phyloP scores from a whole-genome alignment of 2,329 filamentous ascomycete species.

The Juglanconis oblonga region DNA sequence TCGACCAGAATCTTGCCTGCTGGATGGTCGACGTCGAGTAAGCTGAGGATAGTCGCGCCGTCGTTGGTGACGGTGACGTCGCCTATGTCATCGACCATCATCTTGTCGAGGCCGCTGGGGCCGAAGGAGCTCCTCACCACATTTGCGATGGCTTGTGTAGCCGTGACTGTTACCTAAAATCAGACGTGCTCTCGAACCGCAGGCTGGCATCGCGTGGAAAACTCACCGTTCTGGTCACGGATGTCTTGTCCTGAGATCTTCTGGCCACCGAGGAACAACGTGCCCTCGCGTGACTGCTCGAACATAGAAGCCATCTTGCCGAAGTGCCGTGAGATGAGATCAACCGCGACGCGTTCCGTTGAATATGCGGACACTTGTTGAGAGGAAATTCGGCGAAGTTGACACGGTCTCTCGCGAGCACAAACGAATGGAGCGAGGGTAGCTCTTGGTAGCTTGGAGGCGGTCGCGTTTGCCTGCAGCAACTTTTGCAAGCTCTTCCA shows the following conservation, averaged over 20 bases:
- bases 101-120: slow-evolving; percentile 95
- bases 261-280: slow-evolving; percentile 91
- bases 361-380: background rate
- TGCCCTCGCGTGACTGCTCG: slow-evolving; percentile 91
- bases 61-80: slow-evolving; percentile 99
- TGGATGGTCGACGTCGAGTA: slow-evolving; percentile 96
- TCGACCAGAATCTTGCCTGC: slow-evolving; percentile 98
- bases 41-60: slow-evolving; percentile 90
- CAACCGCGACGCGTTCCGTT: background rate
- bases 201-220: background rate
- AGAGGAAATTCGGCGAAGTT: slow-evolving; percentile 5
- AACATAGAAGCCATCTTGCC: slow-evolving; percentile 85
- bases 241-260: slow-evolving; percentile 98
- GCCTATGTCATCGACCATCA: slow-evolving; percentile 99
- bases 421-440: background rate
- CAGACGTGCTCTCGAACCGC: slow-evolving; percentile 13
- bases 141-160: slow-evolving; percentile 96
- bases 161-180: slow-evolving; percentile 61
- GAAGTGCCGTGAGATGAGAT: background rate
- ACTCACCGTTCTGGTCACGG: slow-evolving; percentile 85
- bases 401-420: slow-evolving; percentile 4
- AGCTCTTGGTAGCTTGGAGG: background rate
- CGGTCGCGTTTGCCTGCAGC: background rate
- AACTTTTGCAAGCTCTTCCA: slow-evolving; percentile 11
- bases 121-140: slow-evolving; percentile 99